These are phyloP conservation scores for Talaromyces borbonicus DNA, from an alignment of 495 filamentous ascomycete genomes.

Conservation along the genomic window DNA sequence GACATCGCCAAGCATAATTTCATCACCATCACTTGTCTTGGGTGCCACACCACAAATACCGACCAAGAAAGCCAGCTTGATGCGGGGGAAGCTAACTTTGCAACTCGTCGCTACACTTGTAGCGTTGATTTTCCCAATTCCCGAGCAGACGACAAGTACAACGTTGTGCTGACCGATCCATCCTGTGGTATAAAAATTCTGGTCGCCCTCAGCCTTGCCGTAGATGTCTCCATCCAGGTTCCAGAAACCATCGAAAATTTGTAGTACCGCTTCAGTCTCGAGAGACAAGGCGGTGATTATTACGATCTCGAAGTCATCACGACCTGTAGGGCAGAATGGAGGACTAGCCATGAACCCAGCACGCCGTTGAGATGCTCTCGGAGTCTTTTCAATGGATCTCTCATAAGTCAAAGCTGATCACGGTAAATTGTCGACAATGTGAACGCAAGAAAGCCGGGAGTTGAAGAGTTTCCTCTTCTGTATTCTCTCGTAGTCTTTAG, in stretches of 20 bases:
- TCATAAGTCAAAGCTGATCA: too few species aligned
- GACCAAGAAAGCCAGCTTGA: conserved; percentile 13
- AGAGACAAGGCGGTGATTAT: conserved; percentile 26
- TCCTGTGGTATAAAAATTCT: conserved; percentile 17
- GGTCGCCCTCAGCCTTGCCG: conserved; percentile 14
- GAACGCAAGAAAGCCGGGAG: too few species aligned
- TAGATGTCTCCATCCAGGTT: conserved; percentile 12
- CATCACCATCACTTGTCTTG: conserved; percentile 2
- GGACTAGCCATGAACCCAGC: conserved; percentile 6
- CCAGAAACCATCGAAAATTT: conserved; percentile 17
- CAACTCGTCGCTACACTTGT: conserved; percentile 16
- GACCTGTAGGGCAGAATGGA: conserved; percentile 9
- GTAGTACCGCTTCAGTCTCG: conserved; percentile 20
- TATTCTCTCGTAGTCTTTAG: too few species aligned
- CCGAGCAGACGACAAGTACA: conserved; percentile 17
- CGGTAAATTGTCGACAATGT: too few species aligned
- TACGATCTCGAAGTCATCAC: conserved; percentile 18
- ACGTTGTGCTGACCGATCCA: conserved; percentile 20
- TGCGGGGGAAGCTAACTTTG: conserved; percentile 15
- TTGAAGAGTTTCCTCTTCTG: too few species aligned
- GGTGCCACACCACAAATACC: conserved; percentile 28
- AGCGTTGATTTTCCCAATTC: conserved; percentile 19
- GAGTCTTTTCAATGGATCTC: too few species aligned
- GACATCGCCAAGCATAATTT: conserved; percentile 26
- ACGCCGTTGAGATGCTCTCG: neutral